Evolutionary conservation across 2,329 filamentous ascomycete genomes (phyloP).

Genomic region (Alternaria sp.): DNA sequence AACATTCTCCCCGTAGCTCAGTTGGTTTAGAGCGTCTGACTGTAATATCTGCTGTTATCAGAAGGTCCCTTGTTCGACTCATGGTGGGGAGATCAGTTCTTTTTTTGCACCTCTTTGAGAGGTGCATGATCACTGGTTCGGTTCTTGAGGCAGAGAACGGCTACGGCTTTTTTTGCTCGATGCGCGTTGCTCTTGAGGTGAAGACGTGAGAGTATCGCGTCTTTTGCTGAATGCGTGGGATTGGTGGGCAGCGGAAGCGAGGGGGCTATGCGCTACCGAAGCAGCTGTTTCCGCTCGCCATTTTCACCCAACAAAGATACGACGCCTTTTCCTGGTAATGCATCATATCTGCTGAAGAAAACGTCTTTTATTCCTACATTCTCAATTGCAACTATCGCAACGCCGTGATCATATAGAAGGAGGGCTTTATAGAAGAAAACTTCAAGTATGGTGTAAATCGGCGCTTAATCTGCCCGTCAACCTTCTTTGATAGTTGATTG

Average conservation of each 20-base stretch:
- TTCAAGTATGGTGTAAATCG: too few species aligned
- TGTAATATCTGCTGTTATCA: constrained; percentile 47
- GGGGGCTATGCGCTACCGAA: not conserved
- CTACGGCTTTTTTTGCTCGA: constrained; percentile 9
- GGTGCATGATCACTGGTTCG: too few species aligned
- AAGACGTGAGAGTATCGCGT: rapidly evolving
- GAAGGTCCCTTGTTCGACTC: constrained; percentile 45
- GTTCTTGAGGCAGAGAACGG: constrained; percentile 42
- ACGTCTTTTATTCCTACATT: too few species aligned
- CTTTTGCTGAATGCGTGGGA: not conserved
- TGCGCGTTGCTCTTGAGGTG: not conserved
- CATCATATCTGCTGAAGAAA: too few species aligned
- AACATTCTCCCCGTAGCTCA: not conserved
- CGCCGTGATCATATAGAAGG: too few species aligned
- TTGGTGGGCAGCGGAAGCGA: not conserved
- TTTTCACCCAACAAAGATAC: rapidly evolving
- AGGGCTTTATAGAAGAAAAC: not conserved
- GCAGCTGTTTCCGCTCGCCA: not conserved
- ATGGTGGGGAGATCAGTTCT: not conserved
- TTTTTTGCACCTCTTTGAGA: not conserved
- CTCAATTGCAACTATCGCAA: too few species aligned
- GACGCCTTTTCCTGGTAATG: too few species aligned
- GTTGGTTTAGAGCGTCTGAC: constrained; percentile 35
- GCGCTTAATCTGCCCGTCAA: not conserved
- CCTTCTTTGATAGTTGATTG: too few species aligned